A percentile compares a stretch with the other conserved stretches of the same genome.
These are phyloP conservation scores for Sugiyamaella sp. DNA, from an alignment of 1,139 yeast species.

Conservation along the genomic window DNA sequence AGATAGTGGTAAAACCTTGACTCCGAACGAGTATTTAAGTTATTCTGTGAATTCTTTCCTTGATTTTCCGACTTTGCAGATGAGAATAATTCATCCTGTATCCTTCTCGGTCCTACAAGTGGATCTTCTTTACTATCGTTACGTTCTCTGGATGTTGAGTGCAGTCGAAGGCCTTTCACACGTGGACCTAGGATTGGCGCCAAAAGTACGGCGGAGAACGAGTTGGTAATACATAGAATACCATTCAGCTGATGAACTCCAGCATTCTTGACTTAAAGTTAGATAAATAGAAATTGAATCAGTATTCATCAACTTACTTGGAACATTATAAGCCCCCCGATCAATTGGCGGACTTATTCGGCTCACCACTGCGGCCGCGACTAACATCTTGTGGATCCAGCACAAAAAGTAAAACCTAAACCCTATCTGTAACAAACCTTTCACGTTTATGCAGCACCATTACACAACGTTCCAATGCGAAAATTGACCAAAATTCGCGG, in stretches of 20 bases:
- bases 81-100: neutral
- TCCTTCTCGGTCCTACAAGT: neutral
- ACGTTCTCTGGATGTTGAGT: slow-evolving; percentile 1
- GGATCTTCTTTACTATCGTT: neutral
- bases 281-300: too few species aligned
- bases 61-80: neutral
- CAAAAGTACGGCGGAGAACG: slow-evolving; percentile 3
- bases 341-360: too few species aligned
- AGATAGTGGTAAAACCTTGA: slow-evolving; percentile 27
- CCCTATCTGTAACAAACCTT: neutral
- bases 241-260: slow-evolving; percentile 5
- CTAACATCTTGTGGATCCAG: too few species aligned
- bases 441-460: neutral
- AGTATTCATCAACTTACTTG: neutral
- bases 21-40: neutral
- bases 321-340: neutral
- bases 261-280: neutral
- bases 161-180: neutral
- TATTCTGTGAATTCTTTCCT: neutral
- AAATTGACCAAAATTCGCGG: slow-evolving; percentile 1
- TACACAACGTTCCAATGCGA: too few species aligned
- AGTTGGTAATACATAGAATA: slow-evolving; percentile 1
- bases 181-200: slow-evolving; percentile 8
- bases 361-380: too few species aligned
- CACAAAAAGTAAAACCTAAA: too few species aligned